Evolutionary conservation across 2,329 filamentous ascomycete genomes (phyloP).

Genomic region (Ambrosiella beaveri): DNA sequence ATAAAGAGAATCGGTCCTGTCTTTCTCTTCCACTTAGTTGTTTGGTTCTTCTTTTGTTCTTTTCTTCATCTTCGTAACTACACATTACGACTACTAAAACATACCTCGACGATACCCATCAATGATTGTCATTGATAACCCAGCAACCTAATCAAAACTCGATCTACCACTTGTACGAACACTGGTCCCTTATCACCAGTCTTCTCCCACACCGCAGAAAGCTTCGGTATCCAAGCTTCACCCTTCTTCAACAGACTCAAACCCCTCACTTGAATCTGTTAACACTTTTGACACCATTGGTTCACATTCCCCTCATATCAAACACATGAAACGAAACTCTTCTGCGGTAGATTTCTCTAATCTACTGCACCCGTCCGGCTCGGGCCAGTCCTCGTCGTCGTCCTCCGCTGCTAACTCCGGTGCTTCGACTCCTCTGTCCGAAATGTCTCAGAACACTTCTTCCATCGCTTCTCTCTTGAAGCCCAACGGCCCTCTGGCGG

Average conservation of each 20-base stretch:
- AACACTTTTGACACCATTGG: neutral
- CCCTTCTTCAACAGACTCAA: neutral
- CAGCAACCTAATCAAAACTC: no score
- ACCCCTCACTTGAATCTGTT: neutral
- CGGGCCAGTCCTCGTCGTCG: constrained; percentile 6
- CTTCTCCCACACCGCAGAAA: no score
- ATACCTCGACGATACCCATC: no score
- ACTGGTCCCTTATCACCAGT: no score
- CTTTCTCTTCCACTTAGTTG: neutral
- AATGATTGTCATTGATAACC: no score
- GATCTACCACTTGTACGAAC: no score
- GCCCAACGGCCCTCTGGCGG: constrained; percentile 41
- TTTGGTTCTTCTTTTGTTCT: neutral
- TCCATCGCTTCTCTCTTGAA: constrained; percentile 27
- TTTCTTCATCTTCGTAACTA: neutral
- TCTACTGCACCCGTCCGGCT: constrained; percentile 44
- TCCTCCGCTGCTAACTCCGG: constrained; percentile 11
- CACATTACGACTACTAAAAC: no score
- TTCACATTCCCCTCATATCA: neutral
- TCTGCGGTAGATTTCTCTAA: constrained; percentile 60
- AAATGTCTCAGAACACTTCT: constrained; percentile 10
- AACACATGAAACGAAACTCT: constrained; percentile 60
- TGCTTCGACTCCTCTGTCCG: constrained; percentile 9
- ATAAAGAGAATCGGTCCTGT: neutral
- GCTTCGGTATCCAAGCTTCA: neutral